Evolutionary conservation across 2,329 filamentous ascomycete species (phyloP), one percentile per base, ranked within the genome.

Genomic region (Dendrostoma leiphaemia): DNA sequence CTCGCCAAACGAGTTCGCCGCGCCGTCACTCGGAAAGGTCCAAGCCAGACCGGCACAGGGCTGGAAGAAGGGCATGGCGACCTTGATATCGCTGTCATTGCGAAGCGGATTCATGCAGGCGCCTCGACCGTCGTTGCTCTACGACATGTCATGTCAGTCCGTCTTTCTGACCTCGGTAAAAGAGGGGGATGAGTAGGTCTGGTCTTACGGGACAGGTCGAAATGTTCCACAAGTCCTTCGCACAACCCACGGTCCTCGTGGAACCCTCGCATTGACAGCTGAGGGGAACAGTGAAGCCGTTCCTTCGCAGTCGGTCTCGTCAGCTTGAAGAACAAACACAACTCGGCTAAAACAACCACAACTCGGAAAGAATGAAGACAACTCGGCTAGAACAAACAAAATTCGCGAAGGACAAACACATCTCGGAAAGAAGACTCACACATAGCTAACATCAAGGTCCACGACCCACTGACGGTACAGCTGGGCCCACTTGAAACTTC

Each of bases 391-490:
- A n/a, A n/a, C n/a, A n/a, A n/a, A n/a, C n/a, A n/a, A n/a, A n/a
- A n/a, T n/a, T n/a, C n/a, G n/a, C n/a, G n/a, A n/a, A n/a, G n/a
- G n/a, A n/a, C n/a, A n/a, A n/a, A n/a, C n/a, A n/a, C n/a, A n/a
- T n/a, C n/a, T 6, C n/a, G 6, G 13, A 8, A 34, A n/a, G 31
- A 31, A 9, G 13, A 56, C 59, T 57, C 45, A 60, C 53, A 64
- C 61, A 45, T 57, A 64, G 24, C 60, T 62, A 9, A 64, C 55
- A 43, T 64, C 56, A 7, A 64, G 51, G 29, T 60, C 58, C 15
- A 51, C 53, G 3, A 56, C 41, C 23, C 53, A 54, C 12, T 43
- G 29, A 5, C 41, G 47, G 28, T 32, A 56, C 2, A 23, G n/a
- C 26, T 6, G 13, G 23, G 29, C 50, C 23, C 48, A 32, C 28